Base-by-base conservation (phyloP, 2,329 filamentous ascomycete species). In the Curvularia sp. region DNA sequence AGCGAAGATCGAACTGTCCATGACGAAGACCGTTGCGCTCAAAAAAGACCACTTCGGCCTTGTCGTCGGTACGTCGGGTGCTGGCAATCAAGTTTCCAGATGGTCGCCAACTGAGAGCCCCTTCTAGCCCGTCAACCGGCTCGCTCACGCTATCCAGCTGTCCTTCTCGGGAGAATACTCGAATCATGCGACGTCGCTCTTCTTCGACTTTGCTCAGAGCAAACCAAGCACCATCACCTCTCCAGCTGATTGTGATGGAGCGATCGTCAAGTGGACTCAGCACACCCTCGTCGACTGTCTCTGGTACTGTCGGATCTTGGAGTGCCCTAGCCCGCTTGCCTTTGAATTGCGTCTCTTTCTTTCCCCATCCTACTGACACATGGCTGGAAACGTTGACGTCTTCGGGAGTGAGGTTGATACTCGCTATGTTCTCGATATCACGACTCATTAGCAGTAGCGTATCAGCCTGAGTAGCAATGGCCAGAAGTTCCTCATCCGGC, bases 11-110 rank as follows among this genome's bases (percentile, higher is more conserved):
- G 71, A 98, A 99, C 65, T 97, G 87, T 4, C 95, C 95, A 77
- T 99, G 95, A n/a, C 94, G 87, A 57, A 99, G 83, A n/a, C 95
- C 95, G 70, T 99, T 99, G 51, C 93, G 86, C 79, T 99, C 95
- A 68, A 99, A 99, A 78, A 99, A 99, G 3, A 96, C 88, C 43
- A 98, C 88, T 66, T 96, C 89, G 19, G 91, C 80, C n/a, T 83
- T 83, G 47, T 89, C 85, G 1, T 83, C 75, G n/a, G 87, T 77
- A 15, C 91, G 84, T 74, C 96, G 92, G 43, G 96, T 86, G 36
- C 90, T 86, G n/a, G 93, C 93, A 69, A 99, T 89, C 23, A 98
- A 81, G 72, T 97, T 97, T 0, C 95, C 95, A 13, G 87, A 87
- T 1, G 95, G 95, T 63, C 93, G 85, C 95, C 95, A 99, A 78